These are phyloP conservation scores for Jimgerdemannia lactiflua DNA, from an alignment of 192 early-diverging fungal species.

Conservation along the genomic window DNA sequence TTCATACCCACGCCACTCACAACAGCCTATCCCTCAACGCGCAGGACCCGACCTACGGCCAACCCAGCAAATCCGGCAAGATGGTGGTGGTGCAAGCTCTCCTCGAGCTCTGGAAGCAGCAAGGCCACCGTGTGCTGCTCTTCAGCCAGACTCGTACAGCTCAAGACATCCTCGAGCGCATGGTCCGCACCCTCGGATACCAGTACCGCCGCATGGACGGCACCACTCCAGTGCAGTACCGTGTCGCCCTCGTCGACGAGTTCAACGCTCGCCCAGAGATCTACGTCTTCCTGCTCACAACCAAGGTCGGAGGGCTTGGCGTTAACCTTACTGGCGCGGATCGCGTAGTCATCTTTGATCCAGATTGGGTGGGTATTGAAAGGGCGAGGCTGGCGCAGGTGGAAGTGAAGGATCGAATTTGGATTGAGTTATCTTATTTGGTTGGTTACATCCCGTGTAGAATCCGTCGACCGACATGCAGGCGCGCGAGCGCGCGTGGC, in stretches of 20 bases:
- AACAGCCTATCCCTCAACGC: background rate
- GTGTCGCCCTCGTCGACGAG: conserved; percentile 82
- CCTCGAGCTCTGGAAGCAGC: conserved; percentile 81
- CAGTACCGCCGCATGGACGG: conserved; percentile 94
- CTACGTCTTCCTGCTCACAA: conserved; percentile 94
- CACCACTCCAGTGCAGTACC: conserved; percentile 83
- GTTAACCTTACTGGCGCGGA: conserved; percentile 94
- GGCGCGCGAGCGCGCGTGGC: conserved; percentile 94
- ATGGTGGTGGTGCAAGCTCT: conserved; percentile 85
- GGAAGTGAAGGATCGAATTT: background rate
- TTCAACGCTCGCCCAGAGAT: conserved; percentile 69
- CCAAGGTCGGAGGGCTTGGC: conserved; percentile 95
- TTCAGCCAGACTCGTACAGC: conserved; percentile 95
- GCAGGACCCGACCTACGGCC: conserved; percentile 60
- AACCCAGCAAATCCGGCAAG: conserved; percentile 73
- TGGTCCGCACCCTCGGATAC: conserved; percentile 56
- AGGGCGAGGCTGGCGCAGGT: background rate
- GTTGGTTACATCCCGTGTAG: background rate
- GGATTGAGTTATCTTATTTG: background rate
- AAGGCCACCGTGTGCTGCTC: conserved; percentile 83
- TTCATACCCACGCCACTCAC: too few species aligned
- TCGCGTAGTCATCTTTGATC: conserved; percentile 93
- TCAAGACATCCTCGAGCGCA: conserved; percentile 89
- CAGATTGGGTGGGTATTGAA: conserved; percentile 73
- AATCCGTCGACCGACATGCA: conserved; percentile 97